These are phyloP conservation scores for Lachancea quebecensis DNA, from an alignment of 805 yeast species.

Conservation along the genomic window DNA sequence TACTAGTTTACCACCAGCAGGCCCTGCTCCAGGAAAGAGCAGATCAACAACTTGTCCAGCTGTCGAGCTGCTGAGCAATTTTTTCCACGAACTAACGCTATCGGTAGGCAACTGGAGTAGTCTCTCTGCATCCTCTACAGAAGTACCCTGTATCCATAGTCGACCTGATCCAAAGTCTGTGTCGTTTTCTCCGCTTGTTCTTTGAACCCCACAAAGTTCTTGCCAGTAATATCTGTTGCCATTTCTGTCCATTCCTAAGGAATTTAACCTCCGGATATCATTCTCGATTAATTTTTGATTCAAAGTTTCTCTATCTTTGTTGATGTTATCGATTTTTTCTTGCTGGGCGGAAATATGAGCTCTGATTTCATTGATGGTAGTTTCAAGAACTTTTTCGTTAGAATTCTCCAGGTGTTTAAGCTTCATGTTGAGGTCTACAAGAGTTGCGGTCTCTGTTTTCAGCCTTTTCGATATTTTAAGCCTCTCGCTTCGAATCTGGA, in stretches of 20 bases:
- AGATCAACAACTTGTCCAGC: slow-evolving; percentile 21
- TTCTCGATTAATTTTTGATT: slow-evolving; percentile 59
- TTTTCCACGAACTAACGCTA: slow-evolving; percentile 26
- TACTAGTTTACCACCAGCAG: no score
- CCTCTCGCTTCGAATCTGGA: slow-evolving; percentile 30
- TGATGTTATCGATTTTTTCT: slow-evolving; percentile 35
- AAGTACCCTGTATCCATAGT: slow-evolving; percentile 91
- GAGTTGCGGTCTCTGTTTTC: slow-evolving; percentile 17
- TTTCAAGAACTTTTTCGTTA: neutral
- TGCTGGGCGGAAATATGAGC: slow-evolving; percentile 10
- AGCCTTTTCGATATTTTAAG: slow-evolving; percentile 25
- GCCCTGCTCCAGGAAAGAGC: slow-evolving; percentile 5
- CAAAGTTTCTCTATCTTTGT: slow-evolving; percentile 42
- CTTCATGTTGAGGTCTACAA: neutral
- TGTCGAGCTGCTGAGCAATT: slow-evolving; percentile 15
- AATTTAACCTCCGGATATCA: slow-evolving; percentile 70
- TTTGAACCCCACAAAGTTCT: slow-evolving; percentile 76
- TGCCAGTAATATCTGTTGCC: slow-evolving; percentile 95
- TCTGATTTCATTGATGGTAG: slow-evolving; percentile 17
- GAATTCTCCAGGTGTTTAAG: neutral
- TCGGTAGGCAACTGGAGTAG: slow-evolving; percentile 30
- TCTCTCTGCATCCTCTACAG: slow-evolving; percentile 37
- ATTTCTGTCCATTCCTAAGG: slow-evolving; percentile 75
- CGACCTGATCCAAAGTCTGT: slow-evolving; percentile 53
- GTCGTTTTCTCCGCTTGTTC: slow-evolving; percentile 36